Conservation (phyloP, 805 yeast species). For the Starmerella roubikii region DNA sequence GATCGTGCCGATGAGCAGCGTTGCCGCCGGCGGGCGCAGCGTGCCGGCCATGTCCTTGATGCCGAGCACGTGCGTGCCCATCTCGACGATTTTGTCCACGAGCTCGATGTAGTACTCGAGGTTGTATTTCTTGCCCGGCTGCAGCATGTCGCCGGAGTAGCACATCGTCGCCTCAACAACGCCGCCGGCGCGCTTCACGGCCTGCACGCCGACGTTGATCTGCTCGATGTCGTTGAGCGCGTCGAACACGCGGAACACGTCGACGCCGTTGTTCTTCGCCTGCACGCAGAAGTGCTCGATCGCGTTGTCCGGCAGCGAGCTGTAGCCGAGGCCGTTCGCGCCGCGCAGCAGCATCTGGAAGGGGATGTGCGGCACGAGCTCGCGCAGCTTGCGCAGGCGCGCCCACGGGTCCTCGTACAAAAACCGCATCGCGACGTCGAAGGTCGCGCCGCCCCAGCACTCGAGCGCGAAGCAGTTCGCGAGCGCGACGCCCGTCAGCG, state of each 20-base stretch:
- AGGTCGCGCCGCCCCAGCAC: slow-evolving; percentile 99
- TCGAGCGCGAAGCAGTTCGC: slow-evolving; percentile 88
- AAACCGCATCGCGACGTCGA: slow-evolving; percentile 97
- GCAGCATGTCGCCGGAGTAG: slow-evolving; percentile 97
- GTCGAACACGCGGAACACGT: slow-evolving; percentile 94
- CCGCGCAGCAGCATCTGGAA: slow-evolving; percentile 99
- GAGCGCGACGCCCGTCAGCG: slow-evolving; percentile 81
- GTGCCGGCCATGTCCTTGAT: slow-evolving; percentile 99
- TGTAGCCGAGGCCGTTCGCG: slow-evolving; percentile 98
- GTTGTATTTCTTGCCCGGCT: slow-evolving; percentile 91
- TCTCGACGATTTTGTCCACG: slow-evolving; percentile 67
- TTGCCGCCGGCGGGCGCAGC: slow-evolving; percentile 88
- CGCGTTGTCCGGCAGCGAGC: slow-evolving; percentile 95
- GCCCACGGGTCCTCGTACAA: slow-evolving; percentile 99
- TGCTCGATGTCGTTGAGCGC: slow-evolving; percentile 95
- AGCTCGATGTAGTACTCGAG: slow-evolving; percentile 74
- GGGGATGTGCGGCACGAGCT: slow-evolving; percentile 92
- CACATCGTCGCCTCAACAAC: slow-evolving; percentile 97
- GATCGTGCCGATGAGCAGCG: slow-evolving; percentile 59
- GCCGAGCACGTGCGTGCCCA: slow-evolving; percentile 96
- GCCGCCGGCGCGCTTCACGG: slow-evolving; percentile 97
- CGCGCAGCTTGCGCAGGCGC: slow-evolving; percentile 75
- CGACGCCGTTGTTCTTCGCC: slow-evolving; percentile 94
- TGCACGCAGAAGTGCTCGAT: slow-evolving; percentile 92
- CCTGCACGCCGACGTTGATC: slow-evolving; percentile 92